Conservation (phyloP, 2,329 filamentous ascomycete species). For the Beauveria sp. region DNA sequence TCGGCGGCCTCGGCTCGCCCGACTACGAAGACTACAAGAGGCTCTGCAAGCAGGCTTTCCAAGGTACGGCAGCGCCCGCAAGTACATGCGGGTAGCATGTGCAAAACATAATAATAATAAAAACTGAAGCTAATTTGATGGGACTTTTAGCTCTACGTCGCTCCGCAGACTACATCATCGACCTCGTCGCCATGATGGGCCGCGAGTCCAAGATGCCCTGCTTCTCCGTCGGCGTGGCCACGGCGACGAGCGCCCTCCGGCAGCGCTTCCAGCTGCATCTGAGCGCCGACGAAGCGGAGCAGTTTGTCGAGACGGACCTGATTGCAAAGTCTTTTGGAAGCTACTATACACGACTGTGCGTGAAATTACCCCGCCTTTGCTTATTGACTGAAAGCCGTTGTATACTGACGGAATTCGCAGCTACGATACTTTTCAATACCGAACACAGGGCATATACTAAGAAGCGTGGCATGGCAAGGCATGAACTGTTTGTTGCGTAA, state of each 20-base stretch:
- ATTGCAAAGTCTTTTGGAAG: constrained; percentile 76
- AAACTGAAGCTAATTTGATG: background rate
- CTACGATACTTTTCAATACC: constrained; percentile 82
- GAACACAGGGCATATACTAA: constrained; percentile 80
- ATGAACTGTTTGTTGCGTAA: background rate
- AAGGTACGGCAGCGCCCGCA: constrained; percentile 39
- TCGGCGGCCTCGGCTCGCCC: constrained; percentile 63
- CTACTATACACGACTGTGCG: constrained; percentile 80
- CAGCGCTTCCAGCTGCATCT: constrained; percentile 76
- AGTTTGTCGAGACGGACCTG: constrained; percentile 72
- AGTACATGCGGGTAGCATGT: background rate
- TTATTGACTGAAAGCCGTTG: too few relatives aligned
- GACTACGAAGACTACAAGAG: constrained; percentile 71
- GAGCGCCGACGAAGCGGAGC: constrained; percentile 73
- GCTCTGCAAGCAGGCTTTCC: constrained; percentile 76
- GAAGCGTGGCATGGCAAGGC: constrained; percentile 1
- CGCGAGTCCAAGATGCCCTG: constrained; percentile 78
- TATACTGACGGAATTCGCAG: constrained; percentile 31
- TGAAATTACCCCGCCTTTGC: too few relatives aligned
- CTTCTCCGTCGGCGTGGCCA: constrained; percentile 65
- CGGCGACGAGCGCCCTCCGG: constrained; percentile 61
- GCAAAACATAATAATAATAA: too few relatives aligned
- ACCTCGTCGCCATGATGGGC: constrained; percentile 79
- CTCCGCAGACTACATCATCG: constrained; percentile 73
- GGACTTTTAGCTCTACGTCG: constrained; percentile 54